Evolutionary conservation across 352 stramenopile species (phyloP).

Genomic region (Plasmopara viticola): DNA sequence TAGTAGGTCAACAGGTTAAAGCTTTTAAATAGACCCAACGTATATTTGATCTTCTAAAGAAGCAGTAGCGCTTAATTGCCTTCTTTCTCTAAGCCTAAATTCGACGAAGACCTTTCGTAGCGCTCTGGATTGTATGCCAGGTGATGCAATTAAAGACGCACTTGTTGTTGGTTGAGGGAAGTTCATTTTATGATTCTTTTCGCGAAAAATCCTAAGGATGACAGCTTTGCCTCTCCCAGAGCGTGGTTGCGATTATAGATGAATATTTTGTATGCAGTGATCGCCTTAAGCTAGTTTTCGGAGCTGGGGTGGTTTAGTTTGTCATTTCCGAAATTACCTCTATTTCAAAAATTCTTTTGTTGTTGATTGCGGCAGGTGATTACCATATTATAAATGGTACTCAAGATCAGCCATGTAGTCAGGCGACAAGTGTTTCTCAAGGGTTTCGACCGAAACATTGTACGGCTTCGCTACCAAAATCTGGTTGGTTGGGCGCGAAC

Average conservation of each 20-base stretch:
- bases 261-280: slow-evolving; percentile 14
- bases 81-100: background rate
- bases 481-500: no score
- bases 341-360: slow-evolving; percentile 9
- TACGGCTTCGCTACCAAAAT: no score
- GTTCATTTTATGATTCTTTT: background rate
- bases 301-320: slow-evolving; percentile 13
- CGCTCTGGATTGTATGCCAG: slow-evolving; percentile 1
- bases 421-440: no score
- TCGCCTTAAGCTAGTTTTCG: slow-evolving; percentile 10
- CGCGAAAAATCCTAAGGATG: background rate
- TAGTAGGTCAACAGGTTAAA: background rate
- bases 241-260: slow-evolving; percentile 15
- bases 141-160: slow-evolving; percentile 6
- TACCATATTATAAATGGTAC: no score
- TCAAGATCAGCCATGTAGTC: no score
- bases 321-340: slow-evolving; percentile 15
- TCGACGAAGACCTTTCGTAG: slow-evolving; percentile 3
- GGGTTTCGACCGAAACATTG: no score
- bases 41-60: background rate
- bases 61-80: background rate
- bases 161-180: background rate
- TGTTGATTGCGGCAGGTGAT: slow-evolving; percentile 8
- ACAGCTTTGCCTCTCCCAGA: slow-evolving; percentile 7
- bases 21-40: background rate